These are phyloP conservation scores for Ogataea methylovora DNA, from an alignment of 805 yeast genomes.

Conservation along the genomic window DNA sequence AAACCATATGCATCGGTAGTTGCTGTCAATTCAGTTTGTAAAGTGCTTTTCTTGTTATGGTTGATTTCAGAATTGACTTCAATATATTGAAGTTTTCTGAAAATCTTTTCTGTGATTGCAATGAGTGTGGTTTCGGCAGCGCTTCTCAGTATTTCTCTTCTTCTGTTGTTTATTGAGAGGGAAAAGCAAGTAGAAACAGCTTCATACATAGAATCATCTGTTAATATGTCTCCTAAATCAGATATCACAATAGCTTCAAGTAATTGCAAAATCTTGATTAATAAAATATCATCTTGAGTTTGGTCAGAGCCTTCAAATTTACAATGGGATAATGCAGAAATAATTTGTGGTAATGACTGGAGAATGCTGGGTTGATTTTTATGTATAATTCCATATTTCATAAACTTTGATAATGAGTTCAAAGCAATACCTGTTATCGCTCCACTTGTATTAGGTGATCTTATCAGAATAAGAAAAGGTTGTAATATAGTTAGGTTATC, in stretches of 20 bases:
- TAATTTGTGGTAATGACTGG: constrained; percentile 54
- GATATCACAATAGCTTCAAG: constrained; percentile 62
- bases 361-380: constrained; percentile 45
- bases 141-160: constrained; percentile 82
- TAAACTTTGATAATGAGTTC: constrained; percentile 63
- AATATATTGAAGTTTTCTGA: constrained; percentile 49
- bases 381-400: constrained; percentile 62
- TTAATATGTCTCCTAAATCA: constrained; percentile 54
- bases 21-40: constrained; percentile 17
- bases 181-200: constrained; percentile 87
- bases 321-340: constrained; percentile 81
- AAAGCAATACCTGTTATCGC: constrained; percentile 77
- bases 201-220: constrained; percentile 80
- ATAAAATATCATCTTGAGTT: constrained; percentile 83
- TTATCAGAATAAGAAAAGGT: constrained; percentile 80
- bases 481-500: constrained; percentile 71
- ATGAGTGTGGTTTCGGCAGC: constrained; percentile 83
- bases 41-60: constrained; percentile 19
- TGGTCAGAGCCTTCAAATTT: constrained; percentile 94
- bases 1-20: constrained; percentile 25
- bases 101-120: constrained; percentile 61
- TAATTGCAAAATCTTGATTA: constrained; percentile 72
- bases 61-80: constrained; percentile 25
- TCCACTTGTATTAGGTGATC: constrained; percentile 82
- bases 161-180: constrained; percentile 83